Evolutionary conservation across 805 yeast species (phyloP).

Genomic region (Candida germanica): DNA sequence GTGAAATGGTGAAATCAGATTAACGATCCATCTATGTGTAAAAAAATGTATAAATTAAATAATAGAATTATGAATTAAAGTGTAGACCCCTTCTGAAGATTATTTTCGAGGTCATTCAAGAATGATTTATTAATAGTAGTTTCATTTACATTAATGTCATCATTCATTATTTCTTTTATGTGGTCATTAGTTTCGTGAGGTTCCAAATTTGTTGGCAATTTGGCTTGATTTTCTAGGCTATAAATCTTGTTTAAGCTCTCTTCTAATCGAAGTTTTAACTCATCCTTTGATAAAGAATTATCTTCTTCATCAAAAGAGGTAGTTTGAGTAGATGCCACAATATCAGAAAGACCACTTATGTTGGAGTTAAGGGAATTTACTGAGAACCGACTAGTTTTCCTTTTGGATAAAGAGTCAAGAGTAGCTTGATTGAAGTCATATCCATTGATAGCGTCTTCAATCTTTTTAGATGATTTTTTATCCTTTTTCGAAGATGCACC

Average conservation of each 20-base stretch:
- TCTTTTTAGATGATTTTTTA: constrained; percentile 7
- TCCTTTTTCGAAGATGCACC: not conserved
- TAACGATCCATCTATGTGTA: not conserved
- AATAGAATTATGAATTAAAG: constrained; percentile 1
- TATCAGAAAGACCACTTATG: constrained; percentile 46
- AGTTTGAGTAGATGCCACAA: constrained; percentile 43
- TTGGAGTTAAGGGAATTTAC: constrained; percentile 49
- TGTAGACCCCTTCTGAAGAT: constrained; percentile 7
- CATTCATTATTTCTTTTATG: not conserved
- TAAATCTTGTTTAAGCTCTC: constrained; percentile 38
- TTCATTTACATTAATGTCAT: constrained; percentile 3
- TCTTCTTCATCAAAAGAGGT: constrained; percentile 27
- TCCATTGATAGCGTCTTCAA: constrained; percentile 21
- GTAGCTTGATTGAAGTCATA: constrained; percentile 35
- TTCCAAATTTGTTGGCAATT: not conserved
- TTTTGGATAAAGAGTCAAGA: constrained; percentile 32
- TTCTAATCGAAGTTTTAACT: constrained; percentile 32
- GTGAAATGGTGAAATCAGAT: constrained; percentile 32
- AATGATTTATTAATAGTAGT: constrained; percentile 12
- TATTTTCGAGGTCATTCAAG: constrained; percentile 17
- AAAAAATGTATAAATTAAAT: not conserved
- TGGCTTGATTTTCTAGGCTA: constrained; percentile 12
- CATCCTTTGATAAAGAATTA: constrained; percentile 26
- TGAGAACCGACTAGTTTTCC: constrained; percentile 49
- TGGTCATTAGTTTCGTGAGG: not conserved